A percentile compares a stretch with the other conserved stretches of the same genome.
These are phyloP conservation scores for Comarum palustre DNA, from an alignment of 306 rosid genomes.

Conservation along the genomic window DNA sequence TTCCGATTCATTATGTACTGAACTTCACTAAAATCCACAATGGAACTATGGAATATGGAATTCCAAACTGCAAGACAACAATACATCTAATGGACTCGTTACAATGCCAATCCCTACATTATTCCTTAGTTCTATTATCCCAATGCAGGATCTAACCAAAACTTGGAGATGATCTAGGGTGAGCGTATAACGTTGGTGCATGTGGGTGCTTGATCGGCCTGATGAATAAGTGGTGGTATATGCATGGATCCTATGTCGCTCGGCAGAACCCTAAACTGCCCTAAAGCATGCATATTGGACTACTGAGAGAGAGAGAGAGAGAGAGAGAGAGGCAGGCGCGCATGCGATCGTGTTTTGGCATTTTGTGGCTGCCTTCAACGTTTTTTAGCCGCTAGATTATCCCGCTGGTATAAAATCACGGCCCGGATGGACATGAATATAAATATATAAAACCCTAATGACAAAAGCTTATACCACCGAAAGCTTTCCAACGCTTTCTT, in stretches of 20 bases:
- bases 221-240: neutral
- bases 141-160: neutral
- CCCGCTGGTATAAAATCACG: neutral
- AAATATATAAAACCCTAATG: neutral
- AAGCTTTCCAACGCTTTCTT: conserved; percentile 8
- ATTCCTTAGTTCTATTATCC: neutral
- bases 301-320: neutral
- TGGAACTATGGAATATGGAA: too few species aligned
- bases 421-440: neutral
- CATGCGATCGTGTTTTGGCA: neutral
- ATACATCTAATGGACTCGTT: neutral
- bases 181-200: neutral
- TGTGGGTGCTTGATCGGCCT: too few species aligned
- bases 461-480: conserved; percentile 11
- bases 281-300: too few species aligned
- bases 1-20: neutral
- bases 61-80: neutral
- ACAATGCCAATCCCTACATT: neutral
- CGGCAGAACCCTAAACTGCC: neutral
- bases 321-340: neutral
- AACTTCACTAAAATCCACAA: neutral
- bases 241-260: neutral
- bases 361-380: neutral
- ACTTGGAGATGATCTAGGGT: neutral
- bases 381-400: neutral